Base-by-base conservation (phyloP, 108 stramenopile genomes). In the Pseudonitzschia delicatissima region DNA sequence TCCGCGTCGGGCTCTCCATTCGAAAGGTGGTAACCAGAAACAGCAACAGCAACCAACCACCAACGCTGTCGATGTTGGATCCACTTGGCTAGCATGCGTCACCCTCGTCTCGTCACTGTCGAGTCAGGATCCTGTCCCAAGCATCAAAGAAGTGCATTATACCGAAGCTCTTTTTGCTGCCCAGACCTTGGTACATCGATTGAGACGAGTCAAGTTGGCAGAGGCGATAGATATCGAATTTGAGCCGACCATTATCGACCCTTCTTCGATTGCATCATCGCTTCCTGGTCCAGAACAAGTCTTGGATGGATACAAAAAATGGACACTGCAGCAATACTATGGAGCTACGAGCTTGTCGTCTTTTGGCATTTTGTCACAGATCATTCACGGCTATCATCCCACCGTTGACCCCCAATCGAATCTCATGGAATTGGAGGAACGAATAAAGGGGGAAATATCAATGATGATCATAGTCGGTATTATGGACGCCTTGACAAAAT, bases 171-270 rank as follows among this genome's bases (percentile, higher is more conserved):
- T 87, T 18, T 87, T 87, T 74, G 73, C 73, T 36, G 86, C 86
- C 3, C 86, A 87, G 59, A 81, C 86, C 12, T 32, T 87, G n/a
- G 57, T 83, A 17, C 79, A 83, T 69, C 66, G 86, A 17, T 40
- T 82, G 35, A 51, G 82, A 15, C 67, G 82, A 29, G 61, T 68
- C 60, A 80, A 78, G 62, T 20, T 78, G 33, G 12, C 11, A 1
- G 82, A 87, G 57, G 82, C 82, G 0, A 77, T 87, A 5, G 86
- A 87, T 70, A 33, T 81, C 4, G 86, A 87, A 58, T 59, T 83
- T 8, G 86, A 87, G 59, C 37, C 44, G n/a, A 67, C 62, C 27
- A 32, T 40, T 57, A 23, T 48, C 47, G 53, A 55, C 31, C 3
- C 53, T 7, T 55, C 53, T 33, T 55, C 53, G 12, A n/a, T 12